Percentiles rank a stretch among this genome's conserved stretches.
Conservation (phyloP, 2,329 filamentous ascomycete species). For the Trichophyton equinum region DNA sequence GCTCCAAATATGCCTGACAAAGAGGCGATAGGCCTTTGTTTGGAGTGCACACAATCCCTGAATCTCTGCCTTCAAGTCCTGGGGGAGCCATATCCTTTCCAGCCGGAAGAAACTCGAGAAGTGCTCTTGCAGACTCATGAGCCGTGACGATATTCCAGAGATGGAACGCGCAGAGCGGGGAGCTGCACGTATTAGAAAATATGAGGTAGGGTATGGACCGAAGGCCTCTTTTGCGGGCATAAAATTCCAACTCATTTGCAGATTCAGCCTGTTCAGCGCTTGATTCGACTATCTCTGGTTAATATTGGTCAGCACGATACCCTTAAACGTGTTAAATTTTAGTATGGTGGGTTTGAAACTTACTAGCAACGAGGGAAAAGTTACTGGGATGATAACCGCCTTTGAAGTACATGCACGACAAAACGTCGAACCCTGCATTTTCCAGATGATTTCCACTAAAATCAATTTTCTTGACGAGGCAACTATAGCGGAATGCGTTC, state of each 20-base stretch:
- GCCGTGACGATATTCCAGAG: conserved; percentile 21
- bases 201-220: conserved; percentile 26
- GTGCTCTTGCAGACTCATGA: conserved; percentile 20
- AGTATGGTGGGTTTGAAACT: background rate
- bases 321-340: background rate
- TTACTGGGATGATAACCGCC: conserved; percentile 25
- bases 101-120: conserved; percentile 21
- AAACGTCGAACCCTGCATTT: conserved; percentile 33
- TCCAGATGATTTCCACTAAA: conserved; percentile 35
- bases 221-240: conserved; percentile 23
- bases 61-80: conserved; percentile 11
- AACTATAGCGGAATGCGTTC: conserved; percentile 32
- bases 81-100: conserved; percentile 18
- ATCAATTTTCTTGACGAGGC: conserved; percentile 33
- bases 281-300: background rate
- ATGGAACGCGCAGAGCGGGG: conserved; percentile 19
- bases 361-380: background rate
- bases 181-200: conserved; percentile 18
- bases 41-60: conserved; percentile 22
- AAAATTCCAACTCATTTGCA: conserved; percentile 17
- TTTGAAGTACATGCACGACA: conserved; percentile 32
- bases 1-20: conserved; percentile 16
- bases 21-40: conserved; percentile 15
- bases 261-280: background rate
- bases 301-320: background rate